phyloP scores from a whole-genome alignment of 2,329 filamentous ascomycete species.

The Apiospora marii region DNA sequence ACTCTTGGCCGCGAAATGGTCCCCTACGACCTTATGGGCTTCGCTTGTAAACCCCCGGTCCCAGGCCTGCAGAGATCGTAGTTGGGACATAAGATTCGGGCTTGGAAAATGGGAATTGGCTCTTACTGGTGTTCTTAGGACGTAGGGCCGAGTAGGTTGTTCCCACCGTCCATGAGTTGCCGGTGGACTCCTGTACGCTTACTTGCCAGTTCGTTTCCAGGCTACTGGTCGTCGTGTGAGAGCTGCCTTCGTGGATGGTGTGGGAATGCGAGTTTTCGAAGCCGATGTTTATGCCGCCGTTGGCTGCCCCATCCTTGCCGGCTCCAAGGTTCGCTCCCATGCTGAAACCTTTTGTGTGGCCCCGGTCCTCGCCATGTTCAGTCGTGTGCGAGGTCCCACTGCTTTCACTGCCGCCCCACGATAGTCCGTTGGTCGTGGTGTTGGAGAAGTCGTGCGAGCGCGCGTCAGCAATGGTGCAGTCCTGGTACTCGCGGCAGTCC shows the following conservation, averaged over 20 bases:
- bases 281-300: too few species aligned
- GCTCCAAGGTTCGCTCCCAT: too few species aligned
- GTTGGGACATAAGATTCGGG: too few species aligned
- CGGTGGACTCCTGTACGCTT: background rate
- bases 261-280: background rate
- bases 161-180: background rate
- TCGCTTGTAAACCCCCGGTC: too few species aligned
- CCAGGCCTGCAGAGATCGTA: too few species aligned
- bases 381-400: too few species aligned
- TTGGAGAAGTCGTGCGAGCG: background rate
- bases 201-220: background rate
- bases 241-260: background rate
- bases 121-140: background rate
- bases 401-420: background rate
- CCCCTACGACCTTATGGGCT: too few species aligned
- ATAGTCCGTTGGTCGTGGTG: background rate
- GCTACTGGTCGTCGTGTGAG: background rate
- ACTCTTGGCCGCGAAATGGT: too few species aligned
- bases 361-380: too few species aligned
- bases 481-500: background rate
- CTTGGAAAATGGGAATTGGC: background rate
- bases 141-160: background rate
- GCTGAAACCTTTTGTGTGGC: too few species aligned
- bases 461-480: background rate
- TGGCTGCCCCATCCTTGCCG: too few species aligned